These are phyloP conservation scores for Xylaria telfairii DNA, from an alignment of 495 filamentous ascomycete genomes.

Conservation along the genomic window DNA sequence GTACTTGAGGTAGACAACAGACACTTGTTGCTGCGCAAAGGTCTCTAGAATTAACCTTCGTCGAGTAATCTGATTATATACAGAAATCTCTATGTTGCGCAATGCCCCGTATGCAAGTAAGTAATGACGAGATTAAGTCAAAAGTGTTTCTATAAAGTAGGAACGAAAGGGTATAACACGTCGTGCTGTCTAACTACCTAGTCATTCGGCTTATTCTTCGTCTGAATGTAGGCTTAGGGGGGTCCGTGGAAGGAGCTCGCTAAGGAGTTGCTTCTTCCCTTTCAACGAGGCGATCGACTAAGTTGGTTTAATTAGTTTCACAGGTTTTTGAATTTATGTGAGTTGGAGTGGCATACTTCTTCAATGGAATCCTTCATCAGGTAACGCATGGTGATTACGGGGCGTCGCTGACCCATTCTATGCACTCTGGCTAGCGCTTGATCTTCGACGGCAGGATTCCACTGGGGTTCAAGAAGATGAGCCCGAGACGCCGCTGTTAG, in stretches of 20 bases:
- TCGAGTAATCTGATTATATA: too few relatives aligned
- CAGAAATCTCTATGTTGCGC: too few relatives aligned
- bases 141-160: too few relatives aligned
- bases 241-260: neutral
- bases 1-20: too few relatives aligned
- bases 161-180: too few relatives aligned
- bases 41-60: too few relatives aligned
- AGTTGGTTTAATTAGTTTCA: neutral
- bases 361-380: neutral
- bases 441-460: slow-evolving; percentile 59
- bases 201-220: neutral
- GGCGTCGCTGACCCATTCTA: slow-evolving; percentile 50
- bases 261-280: neutral
- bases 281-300: neutral
- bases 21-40: too few relatives aligned
- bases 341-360: neutral
- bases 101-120: too few relatives aligned
- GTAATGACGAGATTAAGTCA: too few relatives aligned
- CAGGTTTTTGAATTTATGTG: neutral
- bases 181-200: too few relatives aligned
- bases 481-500: slow-evolving; percentile 52
- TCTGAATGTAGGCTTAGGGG: neutral
- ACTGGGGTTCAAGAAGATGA: slow-evolving; percentile 57
- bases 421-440: slow-evolving; percentile 53
- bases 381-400: slow-evolving; percentile 32